Evolutionary conservation across 306 rosid species (phyloP).

Genomic region (Fragaria ananassa): DNA sequence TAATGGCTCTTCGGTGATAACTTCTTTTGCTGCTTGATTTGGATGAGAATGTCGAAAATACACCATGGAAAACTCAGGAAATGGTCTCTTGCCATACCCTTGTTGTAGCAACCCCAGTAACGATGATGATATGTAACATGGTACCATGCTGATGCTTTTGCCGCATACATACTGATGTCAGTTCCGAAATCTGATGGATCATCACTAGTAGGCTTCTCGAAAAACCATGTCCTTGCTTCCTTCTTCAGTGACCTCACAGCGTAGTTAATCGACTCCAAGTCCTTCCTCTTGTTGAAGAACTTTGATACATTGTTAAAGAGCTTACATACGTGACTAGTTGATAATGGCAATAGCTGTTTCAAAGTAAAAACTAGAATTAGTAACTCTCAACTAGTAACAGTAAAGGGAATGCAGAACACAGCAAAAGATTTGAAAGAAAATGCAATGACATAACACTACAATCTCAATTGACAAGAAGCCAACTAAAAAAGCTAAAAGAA

Average conservation of each 20-base stretch:
- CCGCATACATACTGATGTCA: not conserved
- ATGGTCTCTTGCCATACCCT: not conserved
- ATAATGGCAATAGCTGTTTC: not conserved
- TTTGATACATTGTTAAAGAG: conserved; percentile 50
- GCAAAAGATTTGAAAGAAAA: not conserved
- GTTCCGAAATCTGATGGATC: not conserved
- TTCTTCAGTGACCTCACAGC: conserved; percentile 43
- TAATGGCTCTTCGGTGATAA: not conserved
- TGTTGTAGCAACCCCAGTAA: conserved; percentile 1
- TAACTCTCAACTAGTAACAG: not conserved
- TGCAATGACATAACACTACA: not conserved
- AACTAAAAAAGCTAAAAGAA: not conserved
- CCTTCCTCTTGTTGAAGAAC: conserved; percentile 43
- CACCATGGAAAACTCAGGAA: conserved; percentile 6
- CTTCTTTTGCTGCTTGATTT: not conserved
- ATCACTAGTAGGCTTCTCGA: not conserved
- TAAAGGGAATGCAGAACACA: not conserved
- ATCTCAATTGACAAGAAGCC: not conserved
- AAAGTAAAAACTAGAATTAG: not conserved
- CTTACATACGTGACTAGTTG: not conserved
- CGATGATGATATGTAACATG: not conserved
- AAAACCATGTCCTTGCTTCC: conserved; percentile 36
- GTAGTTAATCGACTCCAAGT: conserved; percentile 46
- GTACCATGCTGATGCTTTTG: not conserved
- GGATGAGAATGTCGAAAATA: not conserved